Percentiles rank a stretch among this genome's conserved stretches.
These are phyloP conservation scores for Delonix regia DNA, from an alignment of 306 rosid species.

Conservation along the genomic window DNA sequence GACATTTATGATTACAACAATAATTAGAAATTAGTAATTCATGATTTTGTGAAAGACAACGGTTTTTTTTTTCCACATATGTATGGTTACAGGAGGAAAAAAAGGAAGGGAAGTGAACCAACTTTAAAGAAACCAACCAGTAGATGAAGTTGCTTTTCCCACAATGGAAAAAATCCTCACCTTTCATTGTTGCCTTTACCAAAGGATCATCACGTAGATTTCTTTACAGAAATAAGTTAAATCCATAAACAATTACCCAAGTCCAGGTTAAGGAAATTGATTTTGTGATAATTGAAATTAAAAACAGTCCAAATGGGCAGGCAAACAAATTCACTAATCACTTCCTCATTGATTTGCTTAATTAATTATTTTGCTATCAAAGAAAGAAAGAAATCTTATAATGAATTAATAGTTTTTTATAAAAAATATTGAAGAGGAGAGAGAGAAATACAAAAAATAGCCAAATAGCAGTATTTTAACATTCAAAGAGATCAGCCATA, in stretches of 20 bases:
- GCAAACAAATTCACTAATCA: not conserved
- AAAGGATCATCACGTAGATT: conserved; percentile 7
- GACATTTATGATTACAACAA: conserved; percentile 22
- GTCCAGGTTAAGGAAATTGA: not conserved
- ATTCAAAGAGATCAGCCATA: not conserved
- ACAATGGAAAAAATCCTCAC: not conserved
- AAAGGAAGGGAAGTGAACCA: not conserved
- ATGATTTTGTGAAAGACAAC: not conserved
- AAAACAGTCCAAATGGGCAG: conserved; percentile 11
- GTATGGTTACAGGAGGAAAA: not conserved
- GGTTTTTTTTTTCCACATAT: not conserved
- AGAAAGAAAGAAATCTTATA: not conserved
- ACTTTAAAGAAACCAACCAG: not conserved
- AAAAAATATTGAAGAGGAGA: too few species aligned
- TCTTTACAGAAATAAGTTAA: conserved; percentile 24
- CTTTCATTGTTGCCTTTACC: not conserved
- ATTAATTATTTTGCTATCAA: not conserved
- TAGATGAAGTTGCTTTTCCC: conserved; percentile 11
- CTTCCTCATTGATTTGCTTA: not conserved
- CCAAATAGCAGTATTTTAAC: not conserved
- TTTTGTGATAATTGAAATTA: conserved; percentile 8
- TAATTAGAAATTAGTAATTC: not conserved
- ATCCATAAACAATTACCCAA: conserved; percentile 12
- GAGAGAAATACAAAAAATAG: not conserved
- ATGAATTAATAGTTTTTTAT: too few species aligned